Base-by-base conservation (phyloP, 108 stramenopile species). In the Cyclostephanos tholiformis region DNA sequence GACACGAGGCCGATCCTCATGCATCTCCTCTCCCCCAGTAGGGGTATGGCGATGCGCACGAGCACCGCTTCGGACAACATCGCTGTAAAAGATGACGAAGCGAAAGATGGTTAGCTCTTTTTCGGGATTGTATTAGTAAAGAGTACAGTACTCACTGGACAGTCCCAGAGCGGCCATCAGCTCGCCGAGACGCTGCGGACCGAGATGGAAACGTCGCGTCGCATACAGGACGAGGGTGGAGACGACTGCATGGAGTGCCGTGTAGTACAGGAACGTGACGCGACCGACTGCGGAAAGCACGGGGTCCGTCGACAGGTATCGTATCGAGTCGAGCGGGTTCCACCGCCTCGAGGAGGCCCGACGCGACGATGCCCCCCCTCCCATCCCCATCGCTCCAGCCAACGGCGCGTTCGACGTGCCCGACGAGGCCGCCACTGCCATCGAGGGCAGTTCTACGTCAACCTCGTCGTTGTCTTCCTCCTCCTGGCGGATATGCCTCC, bases 51-150 rank as follows among this genome's bases (percentile, higher is more conserved):
- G 26, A 92, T 69, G n/a, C 97, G 83, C 2, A 96, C 93, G 71
- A 97, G 70, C 22, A 97, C 88, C 14, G 94, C 96, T 84, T 98
- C 97, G 17, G 95, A 88, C 2, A 98, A 49, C 96, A 98, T 97
- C 56, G 97, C n/a, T n/a, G n/a, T n/a, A n/a, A n/a, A n/a, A n/a
- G n/a, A n/a, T n/a, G n/a, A n/a, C n/a, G n/a, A n/a, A n/a, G n/a
- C n/a, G n/a, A n/a, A n/a, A n/a, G n/a, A n/a, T n/a, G n/a, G n/a
- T n/a, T n/a, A n/a, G n/a, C n/a, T n/a, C n/a, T n/a, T n/a, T n/a
- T n/a, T n/a, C n/a, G n/a, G n/a, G n/a, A n/a, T n/a, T n/a, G n/a
- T n/a, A n/a, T n/a, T n/a, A n/a, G n/a, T n/a, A n/a, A n/a, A n/a
- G n/a, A n/a, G n/a, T n/a, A n/a, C n/a, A n/a, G n/a, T n/a, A n/a